A percentile compares a stretch with the other conserved stretches of the same genome.
These are phyloP conservation scores for Eremochloa ophiuroides DNA, from an alignment of 176 grass and related monocot species.

Conservation along the genomic window DNA sequence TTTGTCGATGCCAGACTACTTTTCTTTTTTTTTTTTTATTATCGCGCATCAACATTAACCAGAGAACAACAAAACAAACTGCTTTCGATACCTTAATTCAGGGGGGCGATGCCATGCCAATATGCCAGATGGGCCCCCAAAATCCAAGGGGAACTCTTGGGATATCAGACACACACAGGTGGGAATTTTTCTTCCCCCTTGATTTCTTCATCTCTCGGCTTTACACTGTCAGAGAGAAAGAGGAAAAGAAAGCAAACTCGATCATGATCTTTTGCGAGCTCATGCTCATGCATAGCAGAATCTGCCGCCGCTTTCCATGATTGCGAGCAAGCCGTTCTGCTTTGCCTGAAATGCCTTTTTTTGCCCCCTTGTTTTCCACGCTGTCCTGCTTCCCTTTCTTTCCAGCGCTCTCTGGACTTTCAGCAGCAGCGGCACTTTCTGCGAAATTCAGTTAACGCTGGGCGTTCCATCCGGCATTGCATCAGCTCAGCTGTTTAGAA, in stretches of 20 bases:
- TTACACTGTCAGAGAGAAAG: conserved; percentile 9
- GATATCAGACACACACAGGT: neutral
- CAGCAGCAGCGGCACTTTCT: conserved; percentile 25
- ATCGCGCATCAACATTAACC: neutral
- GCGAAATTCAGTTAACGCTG: conserved; percentile 11
- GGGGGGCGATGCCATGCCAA: neutral
- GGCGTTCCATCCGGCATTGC: neutral
- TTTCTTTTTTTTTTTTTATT: neutral
- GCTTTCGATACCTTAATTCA: neutral
- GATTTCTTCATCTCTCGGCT: conserved; percentile 7
- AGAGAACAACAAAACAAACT: neutral
- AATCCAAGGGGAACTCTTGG: neutral
- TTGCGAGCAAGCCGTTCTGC: neutral
- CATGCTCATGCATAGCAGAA: neutral
- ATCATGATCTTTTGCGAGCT: neutral
- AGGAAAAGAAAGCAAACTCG: neutral
- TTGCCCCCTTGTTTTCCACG: conserved; percentile 10
- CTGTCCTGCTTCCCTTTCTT: conserved; percentile 13
- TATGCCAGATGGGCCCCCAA: neutral
- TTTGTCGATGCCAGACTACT: neutral
- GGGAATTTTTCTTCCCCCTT: neutral
- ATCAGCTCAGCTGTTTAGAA: conserved; percentile 9
- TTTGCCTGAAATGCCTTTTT: neutral
- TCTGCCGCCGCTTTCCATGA: conserved; percentile 22
- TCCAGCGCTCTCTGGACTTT: neutral